Conservation (phyloP, 306 rosid genomes). For the Prunus mume region DNA sequence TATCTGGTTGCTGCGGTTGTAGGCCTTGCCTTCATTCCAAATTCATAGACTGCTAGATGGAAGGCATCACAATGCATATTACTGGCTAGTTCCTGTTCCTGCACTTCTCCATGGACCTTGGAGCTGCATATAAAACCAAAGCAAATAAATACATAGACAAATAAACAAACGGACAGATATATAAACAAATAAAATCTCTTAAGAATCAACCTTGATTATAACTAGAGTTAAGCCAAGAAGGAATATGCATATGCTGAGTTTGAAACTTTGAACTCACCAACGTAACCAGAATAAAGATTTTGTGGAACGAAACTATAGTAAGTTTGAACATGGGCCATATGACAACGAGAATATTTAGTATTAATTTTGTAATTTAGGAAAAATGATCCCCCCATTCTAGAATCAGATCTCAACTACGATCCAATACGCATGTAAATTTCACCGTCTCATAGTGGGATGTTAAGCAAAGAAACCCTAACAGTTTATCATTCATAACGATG, state of each 20-base stretch:
- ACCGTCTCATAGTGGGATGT: neutral
- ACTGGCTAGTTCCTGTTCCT: conserved; percentile 55
- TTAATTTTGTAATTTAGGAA: too few species aligned
- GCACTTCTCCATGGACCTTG: conserved; percentile 73
- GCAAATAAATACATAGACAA: neutral
- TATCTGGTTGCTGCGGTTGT: conserved; percentile 12
- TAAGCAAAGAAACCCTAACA: neutral
- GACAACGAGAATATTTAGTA: neutral
- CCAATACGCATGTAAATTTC: neutral
- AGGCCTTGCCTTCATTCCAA: conserved; percentile 21
- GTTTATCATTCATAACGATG: too few species aligned
- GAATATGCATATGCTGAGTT: neutral
- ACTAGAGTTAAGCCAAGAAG: neutral
- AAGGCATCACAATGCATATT: conserved; percentile 17
- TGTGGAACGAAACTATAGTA: too few species aligned
- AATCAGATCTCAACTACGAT: neutral
- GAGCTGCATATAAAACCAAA: conserved; percentile 49
- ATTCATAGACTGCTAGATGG: conserved; percentile 29
- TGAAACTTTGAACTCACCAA: neutral
- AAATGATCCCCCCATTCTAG: neutral
- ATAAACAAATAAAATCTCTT: neutral
- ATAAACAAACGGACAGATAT: neutral
- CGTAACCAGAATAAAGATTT: neutral
- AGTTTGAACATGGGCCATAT: neutral
- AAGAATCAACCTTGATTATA: neutral